Conservation (phyloP, 2,329 filamentous ascomycete genomes). For the Hymenoscyphus occultus region DNA sequence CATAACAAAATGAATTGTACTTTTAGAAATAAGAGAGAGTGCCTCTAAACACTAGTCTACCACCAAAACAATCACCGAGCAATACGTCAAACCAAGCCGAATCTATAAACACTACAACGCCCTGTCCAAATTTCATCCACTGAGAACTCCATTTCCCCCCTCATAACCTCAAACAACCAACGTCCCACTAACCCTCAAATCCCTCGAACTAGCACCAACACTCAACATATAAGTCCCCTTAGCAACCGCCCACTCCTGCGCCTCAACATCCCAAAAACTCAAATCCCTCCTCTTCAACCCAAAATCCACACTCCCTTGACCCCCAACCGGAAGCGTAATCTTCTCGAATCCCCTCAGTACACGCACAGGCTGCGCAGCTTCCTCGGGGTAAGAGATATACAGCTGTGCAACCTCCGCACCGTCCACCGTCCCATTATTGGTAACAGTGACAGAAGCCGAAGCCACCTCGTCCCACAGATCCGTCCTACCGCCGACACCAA, state of each 20-base stretch:
- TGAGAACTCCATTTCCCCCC: neutral
- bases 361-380: slow-evolving; percentile 48
- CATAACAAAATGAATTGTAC: too few relatives aligned
- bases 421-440: slow-evolving; percentile 46
- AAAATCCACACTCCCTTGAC: slow-evolving; percentile 47
- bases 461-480: slow-evolving; percentile 53
- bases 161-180: neutral
- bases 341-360: slow-evolving; percentile 77
- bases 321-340: slow-evolving; percentile 45
- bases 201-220: slow-evolving; percentile 45
- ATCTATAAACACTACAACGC: neutral
- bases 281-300: slow-evolving; percentile 58
- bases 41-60: too few relatives aligned
- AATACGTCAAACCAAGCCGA: neutral
- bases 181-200: slow-evolving; percentile 34
- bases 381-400: slow-evolving; percentile 66
- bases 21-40: too few relatives aligned
- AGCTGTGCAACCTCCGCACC: slow-evolving; percentile 33
- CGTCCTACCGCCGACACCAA: slow-evolving; percentile 52
- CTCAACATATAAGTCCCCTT: slow-evolving; percentile 49
- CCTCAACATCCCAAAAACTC: slow-evolving; percentile 57
- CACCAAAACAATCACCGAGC: too few relatives aligned
- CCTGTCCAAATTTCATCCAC: neutral
- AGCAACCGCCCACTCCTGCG: slow-evolving; percentile 66
- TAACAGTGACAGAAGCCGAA: slow-evolving; percentile 43